These are phyloP conservation scores for Lachnellula cervina DNA, from an alignment of 2,329 filamentous ascomycete genomes.

Conservation along the genomic window DNA sequence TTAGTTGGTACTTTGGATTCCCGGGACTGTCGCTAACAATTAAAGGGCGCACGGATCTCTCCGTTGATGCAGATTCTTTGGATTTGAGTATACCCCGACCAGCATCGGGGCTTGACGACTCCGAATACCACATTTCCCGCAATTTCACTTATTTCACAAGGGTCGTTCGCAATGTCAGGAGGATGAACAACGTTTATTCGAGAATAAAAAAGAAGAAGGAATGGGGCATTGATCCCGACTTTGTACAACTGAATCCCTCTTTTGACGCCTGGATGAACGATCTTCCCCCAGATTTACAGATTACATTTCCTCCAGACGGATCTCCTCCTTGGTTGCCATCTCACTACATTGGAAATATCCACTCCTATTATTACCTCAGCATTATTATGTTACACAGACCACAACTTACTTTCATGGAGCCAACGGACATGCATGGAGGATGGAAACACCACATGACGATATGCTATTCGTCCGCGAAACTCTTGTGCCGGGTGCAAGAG, in stretches of 20 bases:
- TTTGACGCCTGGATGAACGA: conserved; percentile 71
- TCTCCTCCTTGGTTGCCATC: conserved; percentile 80
- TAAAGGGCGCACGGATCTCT: conserved; percentile 70
- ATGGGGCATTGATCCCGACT: conserved; percentile 82
- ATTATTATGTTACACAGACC: conserved; percentile 85
- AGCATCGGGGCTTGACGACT: conserved; percentile 63
- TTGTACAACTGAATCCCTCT: conserved; percentile 72
- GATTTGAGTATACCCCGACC: conserved; percentile 65
- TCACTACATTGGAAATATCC: conserved; percentile 83
- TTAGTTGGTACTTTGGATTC: conserved; percentile 32
- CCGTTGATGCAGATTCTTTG: conserved; percentile 69
- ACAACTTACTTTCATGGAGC: conserved; percentile 74
- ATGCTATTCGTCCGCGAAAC: conserved; percentile 80
- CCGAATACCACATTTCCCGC: conserved; percentile 71
- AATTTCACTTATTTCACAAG: conserved; percentile 80
- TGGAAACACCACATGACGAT: conserved; percentile 88
- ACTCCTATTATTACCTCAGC: conserved; percentile 81
- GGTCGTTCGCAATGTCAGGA: conserved; percentile 70
- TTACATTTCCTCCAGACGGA: conserved; percentile 73
- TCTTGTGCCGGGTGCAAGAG: conserved; percentile 81
- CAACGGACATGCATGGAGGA: conserved; percentile 61
- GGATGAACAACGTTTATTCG: conserved; percentile 70
- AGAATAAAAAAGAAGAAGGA: conserved; percentile 71
- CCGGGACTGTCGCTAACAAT: conserved; percentile 13
- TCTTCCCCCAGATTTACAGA: conserved; percentile 70